Percentiles rank a stretch among this genome's conserved stretches.
These are phyloP conservation scores for Ceratocystis alfenasii DNA, from an alignment of 2,329 filamentous ascomycete genomes.

Conservation along the genomic window DNA sequence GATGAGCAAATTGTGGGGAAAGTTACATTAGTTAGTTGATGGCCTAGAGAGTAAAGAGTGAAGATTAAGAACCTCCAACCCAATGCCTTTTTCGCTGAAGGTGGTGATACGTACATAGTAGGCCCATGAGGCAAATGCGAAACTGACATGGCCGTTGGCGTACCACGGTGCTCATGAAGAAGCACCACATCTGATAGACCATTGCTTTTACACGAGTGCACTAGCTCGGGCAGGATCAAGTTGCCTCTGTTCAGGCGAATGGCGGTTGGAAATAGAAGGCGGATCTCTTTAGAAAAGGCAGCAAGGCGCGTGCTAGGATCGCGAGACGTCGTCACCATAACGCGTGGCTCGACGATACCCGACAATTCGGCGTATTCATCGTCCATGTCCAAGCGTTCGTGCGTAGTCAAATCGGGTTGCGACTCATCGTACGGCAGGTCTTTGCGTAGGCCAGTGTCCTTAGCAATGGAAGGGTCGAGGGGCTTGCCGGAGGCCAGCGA, in stretches of 20 bases:
- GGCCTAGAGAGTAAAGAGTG: too few species aligned
- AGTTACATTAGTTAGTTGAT: background rate
- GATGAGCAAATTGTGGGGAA: background rate
- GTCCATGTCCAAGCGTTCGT: conserved; percentile 64
- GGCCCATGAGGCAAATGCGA: conserved; percentile 83
- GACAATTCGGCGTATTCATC: conserved; percentile 85
- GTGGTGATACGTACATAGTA: conserved; percentile 42
- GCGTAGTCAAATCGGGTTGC: conserved; percentile 49
- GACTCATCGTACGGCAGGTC: conserved; percentile 94
- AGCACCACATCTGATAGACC: conserved; percentile 76
- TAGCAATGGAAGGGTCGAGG: conserved; percentile 66
- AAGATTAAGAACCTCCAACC: too few species aligned
- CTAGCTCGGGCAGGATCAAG: conserved; percentile 72
- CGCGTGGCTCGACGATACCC: conserved; percentile 74
- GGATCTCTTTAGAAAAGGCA: conserved; percentile 88
- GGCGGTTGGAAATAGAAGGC: conserved; percentile 68
- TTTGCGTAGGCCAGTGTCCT: conserved; percentile 70
- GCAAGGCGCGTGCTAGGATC: conserved; percentile 72
- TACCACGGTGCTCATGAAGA: conserved; percentile 84
- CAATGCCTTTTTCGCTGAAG: too few species aligned
- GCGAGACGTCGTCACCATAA: conserved; percentile 82
- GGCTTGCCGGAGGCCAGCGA: conserved; percentile 84
- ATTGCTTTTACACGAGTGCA: conserved; percentile 65
- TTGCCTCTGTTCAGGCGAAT: conserved; percentile 89
- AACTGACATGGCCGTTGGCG: conserved; percentile 77